Conservation (phyloP, 495 filamentous ascomycete genomes). For the Aspergillus bridgeri region DNA sequence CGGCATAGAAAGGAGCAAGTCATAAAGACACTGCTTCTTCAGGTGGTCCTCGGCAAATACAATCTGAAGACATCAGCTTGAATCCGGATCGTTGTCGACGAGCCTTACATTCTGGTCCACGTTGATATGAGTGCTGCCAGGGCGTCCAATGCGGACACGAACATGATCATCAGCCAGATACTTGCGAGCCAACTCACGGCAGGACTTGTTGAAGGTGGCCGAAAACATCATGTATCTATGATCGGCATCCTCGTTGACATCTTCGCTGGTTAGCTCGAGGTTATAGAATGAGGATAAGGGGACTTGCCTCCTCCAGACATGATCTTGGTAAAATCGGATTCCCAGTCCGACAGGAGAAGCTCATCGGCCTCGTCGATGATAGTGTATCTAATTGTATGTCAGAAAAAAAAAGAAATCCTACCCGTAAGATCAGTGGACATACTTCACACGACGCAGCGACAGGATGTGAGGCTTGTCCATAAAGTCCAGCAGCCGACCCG, state of each 20-base stretch:
- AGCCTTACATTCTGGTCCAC: constrained; percentile 62
- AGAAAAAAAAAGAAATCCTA: constrained; percentile 1
- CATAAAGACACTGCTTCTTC: constrained; percentile 70
- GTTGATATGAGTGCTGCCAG: constrained; percentile 73
- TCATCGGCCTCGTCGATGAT: constrained; percentile 96
- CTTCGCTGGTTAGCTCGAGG: constrained; percentile 27
- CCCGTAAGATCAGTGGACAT: constrained; percentile 23
- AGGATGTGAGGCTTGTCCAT: constrained; percentile 65
- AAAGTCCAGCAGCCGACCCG: constrained; percentile 82
- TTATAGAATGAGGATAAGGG: constrained; percentile 7
- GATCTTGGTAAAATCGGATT: constrained; percentile 62
- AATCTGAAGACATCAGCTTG: constrained; percentile 35
- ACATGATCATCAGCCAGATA: constrained; percentile 70
- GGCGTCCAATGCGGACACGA: constrained; percentile 78
- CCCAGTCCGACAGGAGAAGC: constrained; percentile 75
- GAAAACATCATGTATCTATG: constrained; percentile 90
- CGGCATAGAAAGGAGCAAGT: constrained; percentile 63
- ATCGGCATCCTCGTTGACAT: constrained; percentile 74
- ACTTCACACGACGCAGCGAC: constrained; percentile 73
- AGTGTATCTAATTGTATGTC: constrained; percentile 69
- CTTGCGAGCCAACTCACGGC: constrained; percentile 69
- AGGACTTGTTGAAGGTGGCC: constrained; percentile 79
- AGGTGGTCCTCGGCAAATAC: constrained; percentile 54
- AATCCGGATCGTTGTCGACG: constrained; percentile 2
- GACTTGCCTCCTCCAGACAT: constrained; percentile 72